Evolutionary conservation across 2,329 filamentous ascomycete species (phyloP).

Genomic region (Alternaria sp.): DNA sequence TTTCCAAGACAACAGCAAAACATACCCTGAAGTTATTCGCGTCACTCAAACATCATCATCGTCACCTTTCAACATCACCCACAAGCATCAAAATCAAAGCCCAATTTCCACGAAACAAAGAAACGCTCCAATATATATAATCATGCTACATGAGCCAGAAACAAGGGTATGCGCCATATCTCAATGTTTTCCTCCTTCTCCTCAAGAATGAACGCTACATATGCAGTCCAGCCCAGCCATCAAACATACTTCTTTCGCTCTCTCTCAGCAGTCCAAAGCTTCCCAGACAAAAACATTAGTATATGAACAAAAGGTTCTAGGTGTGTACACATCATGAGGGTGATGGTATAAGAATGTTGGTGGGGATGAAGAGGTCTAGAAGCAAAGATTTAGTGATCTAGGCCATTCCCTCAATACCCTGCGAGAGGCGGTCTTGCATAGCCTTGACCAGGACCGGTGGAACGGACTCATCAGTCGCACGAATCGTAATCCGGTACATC

Average conservation of each 20-base stretch:
- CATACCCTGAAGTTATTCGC: not conserved
- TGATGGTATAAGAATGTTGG: not conserved
- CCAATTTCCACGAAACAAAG: not conserved
- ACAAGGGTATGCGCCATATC: slow-evolving; percentile 13
- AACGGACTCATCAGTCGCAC: slow-evolving; percentile 90
- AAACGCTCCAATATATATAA: slow-evolving; percentile 5
- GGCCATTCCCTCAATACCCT: slow-evolving; percentile 52
- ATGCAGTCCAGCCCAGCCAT: not conserved
- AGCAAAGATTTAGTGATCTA: slow-evolving; percentile 8
- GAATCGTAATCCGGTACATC: slow-evolving; percentile 95
- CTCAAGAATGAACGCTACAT: not conserved
- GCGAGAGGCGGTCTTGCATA: slow-evolving; percentile 83
- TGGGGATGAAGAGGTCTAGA: not conserved
- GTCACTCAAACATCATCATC: no score
- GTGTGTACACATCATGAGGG: not conserved
- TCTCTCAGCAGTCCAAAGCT: not conserved
- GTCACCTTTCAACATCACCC: no score
- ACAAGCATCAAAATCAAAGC: no score
- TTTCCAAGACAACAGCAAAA: not conserved
- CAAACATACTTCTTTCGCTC: not conserved
- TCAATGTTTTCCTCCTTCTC: slow-evolving; percentile 5
- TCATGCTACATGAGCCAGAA: slow-evolving; percentile 9
- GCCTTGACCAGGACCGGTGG: slow-evolving; percentile 79
- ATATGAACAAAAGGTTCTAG: slow-evolving; percentile 5
- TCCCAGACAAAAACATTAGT: slow-evolving; percentile 9